Evolutionary conservation across 768 basidiomycete genomes (phyloP).

Genomic region (Lactarius hatsudake): DNA sequence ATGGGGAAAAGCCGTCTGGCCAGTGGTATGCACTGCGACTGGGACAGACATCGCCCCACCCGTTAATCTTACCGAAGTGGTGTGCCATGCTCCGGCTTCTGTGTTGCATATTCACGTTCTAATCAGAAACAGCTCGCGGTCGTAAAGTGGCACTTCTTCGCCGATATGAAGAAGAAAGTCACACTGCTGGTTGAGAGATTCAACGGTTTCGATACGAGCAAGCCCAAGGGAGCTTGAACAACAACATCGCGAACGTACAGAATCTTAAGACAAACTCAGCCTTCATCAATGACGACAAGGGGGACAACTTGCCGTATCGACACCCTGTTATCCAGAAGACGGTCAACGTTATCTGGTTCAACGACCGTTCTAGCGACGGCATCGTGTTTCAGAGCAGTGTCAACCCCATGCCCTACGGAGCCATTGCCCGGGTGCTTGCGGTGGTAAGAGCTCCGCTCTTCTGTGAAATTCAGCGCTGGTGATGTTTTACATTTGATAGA

Average conservation of each 20-base stretch:
- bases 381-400: constrained; percentile 10
- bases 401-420: constrained; percentile 22
- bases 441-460: constrained; percentile 6
- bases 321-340: constrained; percentile 18
- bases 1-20: constrained; percentile 15
- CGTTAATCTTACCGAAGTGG: constrained; percentile 4
- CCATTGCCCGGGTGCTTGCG: constrained; percentile 17
- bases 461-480: background rate
- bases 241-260: constrained; percentile 8
- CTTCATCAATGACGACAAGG: constrained; percentile 8
- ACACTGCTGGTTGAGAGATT: constrained; percentile 17
- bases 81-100: background rate
- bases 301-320: constrained; percentile 6
- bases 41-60: constrained; percentile 3
- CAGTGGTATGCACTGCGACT: constrained; percentile 11
- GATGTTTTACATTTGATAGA: background rate
- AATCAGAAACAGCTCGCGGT: background rate
- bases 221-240: constrained; percentile 6
- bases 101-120: background rate
- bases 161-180: constrained; percentile 13
- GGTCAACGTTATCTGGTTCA: constrained; percentile 20
- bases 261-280: constrained; percentile 11
- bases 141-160: constrained; percentile 1
- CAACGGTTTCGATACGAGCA: constrained; percentile 18
- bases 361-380: constrained; percentile 21